Conservation (phyloP, 345 rosid genomes). For the Ceriops zippeliana region DNA sequence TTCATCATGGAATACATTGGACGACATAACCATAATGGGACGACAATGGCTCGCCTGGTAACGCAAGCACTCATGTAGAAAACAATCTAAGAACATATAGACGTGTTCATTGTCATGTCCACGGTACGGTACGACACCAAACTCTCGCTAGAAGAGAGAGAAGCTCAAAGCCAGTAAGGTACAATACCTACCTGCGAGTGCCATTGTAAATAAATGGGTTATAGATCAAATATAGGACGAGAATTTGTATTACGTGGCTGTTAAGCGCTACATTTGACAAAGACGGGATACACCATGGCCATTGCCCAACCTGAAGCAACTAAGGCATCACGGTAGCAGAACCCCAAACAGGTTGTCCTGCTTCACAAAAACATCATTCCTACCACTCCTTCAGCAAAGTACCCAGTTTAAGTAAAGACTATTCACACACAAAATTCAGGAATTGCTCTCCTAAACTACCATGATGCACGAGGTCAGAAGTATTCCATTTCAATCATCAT, state of each 20-base stretch:
- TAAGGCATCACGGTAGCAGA: conserved; percentile 10
- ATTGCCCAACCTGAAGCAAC: not conserved
- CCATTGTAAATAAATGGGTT: too few species aligned
- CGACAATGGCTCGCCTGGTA: not conserved
- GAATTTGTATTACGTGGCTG: too few species aligned
- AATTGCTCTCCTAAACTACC: conserved; percentile 1
- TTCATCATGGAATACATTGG: too few species aligned
- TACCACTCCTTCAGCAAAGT: not conserved
- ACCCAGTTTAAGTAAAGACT: conserved; percentile 8
- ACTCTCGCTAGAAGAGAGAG: too few species aligned
- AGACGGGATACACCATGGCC: not conserved
- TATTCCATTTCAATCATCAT: conserved; percentile 20
- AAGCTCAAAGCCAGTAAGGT: not conserved
- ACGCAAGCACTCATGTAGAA: not conserved
- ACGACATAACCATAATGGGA: too few species aligned
- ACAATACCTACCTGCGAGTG: too few species aligned
- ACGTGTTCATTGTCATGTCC: too few species aligned
- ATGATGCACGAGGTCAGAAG: conserved; percentile 11
- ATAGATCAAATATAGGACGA: too few species aligned
- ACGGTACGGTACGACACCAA: too few species aligned
- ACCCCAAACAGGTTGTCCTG: not conserved
- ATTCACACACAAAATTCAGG: conserved; percentile 22
- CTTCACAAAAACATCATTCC: conserved; percentile 1
- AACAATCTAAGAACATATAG: too few species aligned
- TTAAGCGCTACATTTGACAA: not conserved